These are phyloP conservation scores for Coriaria nepalensis DNA, from an alignment of 306 rosid species.

Conservation along the genomic window DNA sequence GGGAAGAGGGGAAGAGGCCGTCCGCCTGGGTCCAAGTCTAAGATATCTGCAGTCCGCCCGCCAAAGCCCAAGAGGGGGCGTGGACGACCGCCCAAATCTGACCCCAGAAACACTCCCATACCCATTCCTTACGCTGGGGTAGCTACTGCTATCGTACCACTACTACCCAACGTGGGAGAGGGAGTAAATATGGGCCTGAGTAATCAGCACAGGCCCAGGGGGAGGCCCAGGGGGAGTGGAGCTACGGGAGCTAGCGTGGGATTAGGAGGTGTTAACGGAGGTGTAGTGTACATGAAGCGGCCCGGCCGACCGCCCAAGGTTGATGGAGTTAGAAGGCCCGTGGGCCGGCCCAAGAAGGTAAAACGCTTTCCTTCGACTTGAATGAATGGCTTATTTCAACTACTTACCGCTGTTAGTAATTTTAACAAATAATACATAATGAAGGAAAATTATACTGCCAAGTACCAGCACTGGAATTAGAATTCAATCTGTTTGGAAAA, in stretches of 20 bases:
- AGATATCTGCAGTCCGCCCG: constrained; percentile 13
- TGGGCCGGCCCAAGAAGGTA: constrained; percentile 85
- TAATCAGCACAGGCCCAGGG: constrained; percentile 28
- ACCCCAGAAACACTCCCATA: constrained; percentile 21
- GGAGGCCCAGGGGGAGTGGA: constrained; percentile 43
- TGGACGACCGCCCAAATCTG: constrained; percentile 54
- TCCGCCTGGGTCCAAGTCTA: constrained; percentile 35
- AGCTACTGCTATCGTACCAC: constrained; percentile 9
- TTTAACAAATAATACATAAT: too few relatives aligned
- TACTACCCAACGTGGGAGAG: not conserved
- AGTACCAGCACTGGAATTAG: too few relatives aligned
- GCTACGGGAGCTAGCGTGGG: constrained; percentile 1
- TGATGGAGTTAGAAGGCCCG: constrained; percentile 26
- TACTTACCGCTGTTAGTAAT: too few relatives aligned
- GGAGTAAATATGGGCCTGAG: not conserved
- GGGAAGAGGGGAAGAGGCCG: constrained; percentile 41
- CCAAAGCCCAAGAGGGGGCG: constrained; percentile 38
- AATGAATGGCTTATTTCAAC: too few relatives aligned
- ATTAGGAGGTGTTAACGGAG: constrained; percentile 1
- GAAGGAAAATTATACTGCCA: too few relatives aligned
- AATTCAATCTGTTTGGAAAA: too few relatives aligned
- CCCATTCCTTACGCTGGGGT: constrained; percentile 33
- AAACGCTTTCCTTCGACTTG: not conserved
- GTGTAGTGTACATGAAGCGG: constrained; percentile 11
- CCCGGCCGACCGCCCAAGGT: constrained; percentile 23